These are phyloP conservation scores for Fraxinus excelsior DNA, from an alignment of 257 asterid species.

Conservation along the genomic window DNA sequence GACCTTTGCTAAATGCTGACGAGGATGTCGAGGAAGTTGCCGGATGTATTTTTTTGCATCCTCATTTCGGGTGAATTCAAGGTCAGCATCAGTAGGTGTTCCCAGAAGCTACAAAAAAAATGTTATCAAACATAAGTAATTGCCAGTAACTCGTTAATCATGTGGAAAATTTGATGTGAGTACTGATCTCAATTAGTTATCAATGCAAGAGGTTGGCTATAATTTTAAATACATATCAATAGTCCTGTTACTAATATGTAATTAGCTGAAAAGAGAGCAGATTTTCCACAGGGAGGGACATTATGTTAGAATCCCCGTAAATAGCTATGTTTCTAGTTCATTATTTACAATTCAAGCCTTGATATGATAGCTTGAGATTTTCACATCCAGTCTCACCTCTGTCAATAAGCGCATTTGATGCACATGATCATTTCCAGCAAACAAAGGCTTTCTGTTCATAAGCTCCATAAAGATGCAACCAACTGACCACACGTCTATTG, in stretches of 20 bases:
- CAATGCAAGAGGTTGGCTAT: not conserved
- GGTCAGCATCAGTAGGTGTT: slow-evolving; percentile 84
- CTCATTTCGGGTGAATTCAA: slow-evolving; percentile 64
- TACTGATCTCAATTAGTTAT: not conserved
- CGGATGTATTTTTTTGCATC: slow-evolving; percentile 82
- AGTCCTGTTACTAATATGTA: not conserved
- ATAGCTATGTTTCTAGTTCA: not conserved
- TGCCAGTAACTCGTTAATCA: not conserved
- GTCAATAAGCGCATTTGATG: slow-evolving; percentile 87
- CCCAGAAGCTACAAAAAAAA: slow-evolving; percentile 71
- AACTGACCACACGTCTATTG: slow-evolving; percentile 97
- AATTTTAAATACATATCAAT: not conserved
- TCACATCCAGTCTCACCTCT: slow-evolving; percentile 43
- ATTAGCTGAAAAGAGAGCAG: not conserved
- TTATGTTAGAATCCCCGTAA: not conserved
- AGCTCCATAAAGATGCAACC: slow-evolving; percentile 99
- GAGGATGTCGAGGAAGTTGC: slow-evolving; percentile 79
- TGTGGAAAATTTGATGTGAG: not conserved
- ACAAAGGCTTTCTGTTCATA: slow-evolving; percentile 83
- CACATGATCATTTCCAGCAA: slow-evolving; percentile 97
- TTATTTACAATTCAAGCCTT: not conserved
- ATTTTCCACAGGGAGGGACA: not conserved
- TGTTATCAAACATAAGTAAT: not conserved
- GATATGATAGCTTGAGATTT: not conserved
- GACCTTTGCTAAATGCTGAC: slow-evolving; percentile 60